Conservation (phyloP, 2,329 filamentous ascomycete species). For the Cladosporium sp. region DNA sequence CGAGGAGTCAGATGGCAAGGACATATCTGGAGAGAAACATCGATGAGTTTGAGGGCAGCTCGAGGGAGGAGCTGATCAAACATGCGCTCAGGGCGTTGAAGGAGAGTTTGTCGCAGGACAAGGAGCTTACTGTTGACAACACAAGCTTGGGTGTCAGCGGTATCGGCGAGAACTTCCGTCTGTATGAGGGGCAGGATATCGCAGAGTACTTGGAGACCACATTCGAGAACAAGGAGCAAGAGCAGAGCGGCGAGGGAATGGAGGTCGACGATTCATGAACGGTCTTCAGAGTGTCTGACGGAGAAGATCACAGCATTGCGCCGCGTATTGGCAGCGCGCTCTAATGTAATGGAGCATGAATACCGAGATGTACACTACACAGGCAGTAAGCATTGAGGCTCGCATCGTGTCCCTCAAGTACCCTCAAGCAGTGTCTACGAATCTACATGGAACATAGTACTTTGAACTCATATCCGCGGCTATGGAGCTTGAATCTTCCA, state of each 20-base stretch:
- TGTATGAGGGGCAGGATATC: slow-evolving; percentile 86
- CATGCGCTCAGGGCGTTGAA: slow-evolving; percentile 89
- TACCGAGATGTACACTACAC: slow-evolving; percentile 8
- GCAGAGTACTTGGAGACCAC: slow-evolving; percentile 76
- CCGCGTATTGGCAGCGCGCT: not conserved
- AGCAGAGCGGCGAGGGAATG: slow-evolving; percentile 29
- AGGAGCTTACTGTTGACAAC: slow-evolving; percentile 95
- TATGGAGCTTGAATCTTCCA: too few species aligned
- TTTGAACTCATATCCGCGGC: too few species aligned
- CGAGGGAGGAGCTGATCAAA: slow-evolving; percentile 79
- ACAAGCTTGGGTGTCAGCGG: slow-evolving; percentile 87
- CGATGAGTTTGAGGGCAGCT: slow-evolving; percentile 72
- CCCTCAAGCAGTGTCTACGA: not conserved
- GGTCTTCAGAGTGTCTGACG: not conserved
- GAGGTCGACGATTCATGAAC: slow-evolving; percentile 24
- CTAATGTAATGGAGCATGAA: slow-evolving; percentile 4
- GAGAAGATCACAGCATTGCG: not conserved
- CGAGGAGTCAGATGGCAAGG: slow-evolving; percentile 92
- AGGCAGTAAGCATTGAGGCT: slow-evolving; percentile 5
- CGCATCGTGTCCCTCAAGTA: not conserved
- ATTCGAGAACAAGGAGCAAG: slow-evolving; percentile 42
- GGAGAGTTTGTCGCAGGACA: slow-evolving; percentile 94
- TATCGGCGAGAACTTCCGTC: slow-evolving; percentile 81
- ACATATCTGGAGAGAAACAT: slow-evolving; percentile 94
- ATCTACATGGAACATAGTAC: too few species aligned